Conservation (phyloP, 257 asterid genomes). For the Petunia secreta region DNA sequence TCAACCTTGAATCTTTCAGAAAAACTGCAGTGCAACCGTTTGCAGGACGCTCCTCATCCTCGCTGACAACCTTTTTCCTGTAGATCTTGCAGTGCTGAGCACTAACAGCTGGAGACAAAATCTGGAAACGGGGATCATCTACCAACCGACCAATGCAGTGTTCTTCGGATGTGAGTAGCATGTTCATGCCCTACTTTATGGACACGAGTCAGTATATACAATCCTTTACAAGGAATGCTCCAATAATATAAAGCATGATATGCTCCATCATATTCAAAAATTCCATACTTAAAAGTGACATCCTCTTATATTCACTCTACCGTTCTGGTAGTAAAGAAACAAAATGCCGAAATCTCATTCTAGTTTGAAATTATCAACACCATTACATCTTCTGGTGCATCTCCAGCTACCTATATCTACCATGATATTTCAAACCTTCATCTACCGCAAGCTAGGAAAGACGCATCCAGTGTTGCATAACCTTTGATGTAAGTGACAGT, state of each 20-base stretch:
- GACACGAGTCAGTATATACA: not conserved
- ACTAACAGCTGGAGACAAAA: slow-evolving; percentile 78
- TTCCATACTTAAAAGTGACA: slow-evolving; percentile 19
- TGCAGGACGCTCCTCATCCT: slow-evolving; percentile 46
- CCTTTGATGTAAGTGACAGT: not conserved
- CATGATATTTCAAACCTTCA: not conserved
- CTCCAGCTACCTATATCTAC: not conserved
- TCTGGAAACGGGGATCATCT: slow-evolving; percentile 72
- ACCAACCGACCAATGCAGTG: slow-evolving; percentile 91
- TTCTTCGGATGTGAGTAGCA: slow-evolving; percentile 73
- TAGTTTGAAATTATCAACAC: not conserved
- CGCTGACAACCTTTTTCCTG: slow-evolving; percentile 52
- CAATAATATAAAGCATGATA: slow-evolving; percentile 13
- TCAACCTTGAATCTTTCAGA: slow-evolving; percentile 89
- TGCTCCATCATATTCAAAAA: not conserved
- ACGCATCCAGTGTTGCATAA: not conserved
- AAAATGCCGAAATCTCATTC: not conserved
- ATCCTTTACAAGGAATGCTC: not conserved
- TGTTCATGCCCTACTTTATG: slow-evolving; percentile 69
- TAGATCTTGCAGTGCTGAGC: slow-evolving; percentile 85
- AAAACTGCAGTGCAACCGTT: slow-evolving; percentile 50
- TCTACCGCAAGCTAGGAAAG: not conserved
- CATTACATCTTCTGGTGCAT: slow-evolving; percentile 1
- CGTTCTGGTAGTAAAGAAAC: not conserved
- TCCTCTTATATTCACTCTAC: not conserved